Evolutionary conservation across 495 filamentous ascomycete genomes (phyloP), one percentile per base, ranked within the genome.

Genomic region (Penicillium goetzii): DNA sequence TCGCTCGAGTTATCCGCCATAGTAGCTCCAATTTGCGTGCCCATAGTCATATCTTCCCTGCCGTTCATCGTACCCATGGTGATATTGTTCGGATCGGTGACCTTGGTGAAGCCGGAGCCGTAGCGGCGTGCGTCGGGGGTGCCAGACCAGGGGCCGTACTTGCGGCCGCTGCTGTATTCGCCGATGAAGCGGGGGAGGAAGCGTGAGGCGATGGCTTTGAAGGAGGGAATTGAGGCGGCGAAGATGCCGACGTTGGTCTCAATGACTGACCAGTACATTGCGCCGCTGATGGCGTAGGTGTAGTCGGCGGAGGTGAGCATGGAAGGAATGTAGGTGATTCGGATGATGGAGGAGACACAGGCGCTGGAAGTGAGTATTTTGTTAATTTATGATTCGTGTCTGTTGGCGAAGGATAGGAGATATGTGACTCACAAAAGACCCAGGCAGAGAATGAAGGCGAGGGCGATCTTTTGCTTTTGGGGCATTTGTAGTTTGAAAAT

Each of bases 191-290:
- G 71, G 26, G 77, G 77, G 3, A 78, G 57, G 70, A 78, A 79
- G 50, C 74, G 77, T 8, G 72, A 78, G 34, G 74, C 72, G 49
- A 79, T 79, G 25, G 77, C 75, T 33, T 79, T 79, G 68, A 79
- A 79, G 45, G 76, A 76, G 3, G 78, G 78, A 30, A 80, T 79
- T 32, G 75, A 80, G 36, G 74, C 66, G 26, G 74, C 72, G 50
- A 80, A 66, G 54, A 80, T 76, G 47, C 74, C 78, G 58, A 80
- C 62, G 69, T 80, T 78, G 66, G 75, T 77, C 49, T 80, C 78
- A 58, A 80, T 76, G 21, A 74, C 73, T 32, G 78, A 80, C 78
- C 78, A 80, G 64, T 78, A 78, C 77, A 79, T 79, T 40, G 77
- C 74, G 43, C 71, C 76, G 62, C 69, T 75, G 61, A 77, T 76